These are phyloP conservation scores for Cetradonia linearis DNA, from an alignment of 495 filamentous ascomycete genomes.

Conservation along the genomic window DNA sequence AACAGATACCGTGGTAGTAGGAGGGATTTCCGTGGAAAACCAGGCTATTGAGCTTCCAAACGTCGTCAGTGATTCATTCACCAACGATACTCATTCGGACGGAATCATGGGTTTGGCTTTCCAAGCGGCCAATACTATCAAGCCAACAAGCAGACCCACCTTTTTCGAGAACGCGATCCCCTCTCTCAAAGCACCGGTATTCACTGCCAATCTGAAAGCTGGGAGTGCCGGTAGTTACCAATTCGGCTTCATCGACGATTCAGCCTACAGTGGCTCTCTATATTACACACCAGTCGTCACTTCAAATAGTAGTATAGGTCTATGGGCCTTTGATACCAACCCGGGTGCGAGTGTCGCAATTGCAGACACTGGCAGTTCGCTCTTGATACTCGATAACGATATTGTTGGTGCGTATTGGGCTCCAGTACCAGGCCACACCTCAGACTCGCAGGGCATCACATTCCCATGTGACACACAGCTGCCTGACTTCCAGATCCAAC, in stretches of 20 bases:
- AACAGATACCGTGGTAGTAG: conserved; percentile 63
- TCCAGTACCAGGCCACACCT: conserved; percentile 45
- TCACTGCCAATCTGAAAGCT: conserved; percentile 59
- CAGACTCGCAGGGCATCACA: conserved; percentile 45
- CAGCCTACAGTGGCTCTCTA: conserved; percentile 54
- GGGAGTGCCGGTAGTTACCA: conserved; percentile 59
- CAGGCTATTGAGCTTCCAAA: conserved; percentile 68
- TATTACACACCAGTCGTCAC: conserved; percentile 54
- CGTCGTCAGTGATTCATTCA: conserved; percentile 53
- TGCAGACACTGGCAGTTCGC: conserved; percentile 63
- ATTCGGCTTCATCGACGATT: conserved; percentile 60
- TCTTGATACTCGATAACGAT: conserved; percentile 56
- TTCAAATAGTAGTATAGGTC: conserved; percentile 41
- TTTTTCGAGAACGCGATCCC: conserved; percentile 70
- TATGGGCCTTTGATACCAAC: conserved; percentile 62
- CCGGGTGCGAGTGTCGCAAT: conserved; percentile 44
- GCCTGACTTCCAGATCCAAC: conserved; percentile 56
- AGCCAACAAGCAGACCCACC: conserved; percentile 35
- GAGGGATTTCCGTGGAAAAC: conserved; percentile 52
- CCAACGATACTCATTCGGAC: conserved; percentile 50
- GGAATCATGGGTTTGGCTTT: conserved; percentile 76
- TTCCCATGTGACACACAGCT: conserved; percentile 53
- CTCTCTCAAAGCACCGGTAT: conserved; percentile 54
- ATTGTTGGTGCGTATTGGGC: conserved; percentile 54
- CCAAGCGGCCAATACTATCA: conserved; percentile 59